These are phyloP conservation scores for Phascolomyces articulosus DNA, from an alignment of 371 early-diverging fungal species.

Conservation along the genomic window DNA sequence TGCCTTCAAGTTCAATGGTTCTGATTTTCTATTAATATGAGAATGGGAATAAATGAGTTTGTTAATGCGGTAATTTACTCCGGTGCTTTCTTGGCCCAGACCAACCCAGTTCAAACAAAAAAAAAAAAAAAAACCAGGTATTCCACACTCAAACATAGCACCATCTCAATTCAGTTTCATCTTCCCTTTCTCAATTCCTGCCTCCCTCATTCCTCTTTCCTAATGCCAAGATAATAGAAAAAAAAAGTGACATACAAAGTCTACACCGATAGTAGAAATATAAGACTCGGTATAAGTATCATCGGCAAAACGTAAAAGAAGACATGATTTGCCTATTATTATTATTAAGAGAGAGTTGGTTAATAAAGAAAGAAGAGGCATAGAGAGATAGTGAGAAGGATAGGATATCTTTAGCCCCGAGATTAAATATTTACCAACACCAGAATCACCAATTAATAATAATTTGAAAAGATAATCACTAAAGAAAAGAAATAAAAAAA, in stretches of 20 bases:
- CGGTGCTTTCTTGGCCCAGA: too few species aligned
- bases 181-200: neutral
- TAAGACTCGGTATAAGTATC: constrained; percentile 98
- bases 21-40: constrained; percentile 88
- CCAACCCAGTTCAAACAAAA: too few species aligned
- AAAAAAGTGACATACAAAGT: constrained; percentile 68
- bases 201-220: neutral
- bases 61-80: too few species aligned
- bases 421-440: constrained; percentile 99
- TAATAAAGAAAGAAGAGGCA: too few species aligned
- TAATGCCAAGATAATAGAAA: neutral
- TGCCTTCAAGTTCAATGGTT: constrained; percentile 97
- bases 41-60: too few species aligned
- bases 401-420: too few species aligned
- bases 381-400: too few species aligned
- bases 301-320: constrained; percentile 98
- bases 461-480: constrained; percentile 99
- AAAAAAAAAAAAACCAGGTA: too few species aligned
- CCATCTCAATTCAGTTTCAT: neutral
- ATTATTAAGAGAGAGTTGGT: neutral
- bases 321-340: constrained; percentile 52
- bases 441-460: constrained; percentile 98
- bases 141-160: too few species aligned
- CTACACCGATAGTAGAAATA: constrained; percentile 99
- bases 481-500: neutral